Base-by-base conservation (phyloP, 2,329 filamentous ascomycete species). In the Fusarium denticulatum region DNA sequence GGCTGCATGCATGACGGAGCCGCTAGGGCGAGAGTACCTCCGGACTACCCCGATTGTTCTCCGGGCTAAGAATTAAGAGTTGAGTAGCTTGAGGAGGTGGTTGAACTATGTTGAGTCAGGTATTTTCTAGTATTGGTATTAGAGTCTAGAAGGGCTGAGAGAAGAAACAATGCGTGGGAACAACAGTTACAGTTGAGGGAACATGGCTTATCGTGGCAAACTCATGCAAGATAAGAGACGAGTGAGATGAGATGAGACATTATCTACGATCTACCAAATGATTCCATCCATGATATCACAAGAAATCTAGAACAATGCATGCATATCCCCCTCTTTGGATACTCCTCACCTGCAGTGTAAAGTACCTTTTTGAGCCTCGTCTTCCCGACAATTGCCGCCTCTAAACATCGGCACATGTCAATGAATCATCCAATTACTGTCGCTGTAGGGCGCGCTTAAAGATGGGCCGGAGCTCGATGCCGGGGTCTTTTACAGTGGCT, bases 381-480 rank as follows among this genome's bases (percentile, higher is more conserved):
- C 71, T 74, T 72, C 71, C 71, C 71, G 71, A 74, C 56, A 74
- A 69, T 69, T 74, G 71, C 71, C 71, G 71, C 52, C 37, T 42
- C 47, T 60, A 65, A 24, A 60, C 68, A 30, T 45, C 68, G 61
- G 67, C 61, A 71, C 40, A 60, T 67, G 46, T 50, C n/a, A 30
- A 12, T 24, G 36, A 53, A 30, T 55, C 39, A 24, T 22, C 65
- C 70, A 73, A 73, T 73, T 3, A 39, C 30, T 34, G n/a, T 24
- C 13, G 20, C 30, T 24, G 18, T 26, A 66, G 49, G 42, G 67
- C 45, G 67, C 63, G 43, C 60, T 60, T 72, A 64, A 67, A 66
- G 68, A 71, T 63, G 62, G 52, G 26, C 62, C 62, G 69, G 70
- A 67, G 65, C 18, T 50, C 11, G 34, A 42, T 47, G 22, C 61